These are phyloP conservation scores for Chrysanthemum seticuspe DNA, from an alignment of 129 eudicot genomes.

Conservation along the genomic window DNA sequence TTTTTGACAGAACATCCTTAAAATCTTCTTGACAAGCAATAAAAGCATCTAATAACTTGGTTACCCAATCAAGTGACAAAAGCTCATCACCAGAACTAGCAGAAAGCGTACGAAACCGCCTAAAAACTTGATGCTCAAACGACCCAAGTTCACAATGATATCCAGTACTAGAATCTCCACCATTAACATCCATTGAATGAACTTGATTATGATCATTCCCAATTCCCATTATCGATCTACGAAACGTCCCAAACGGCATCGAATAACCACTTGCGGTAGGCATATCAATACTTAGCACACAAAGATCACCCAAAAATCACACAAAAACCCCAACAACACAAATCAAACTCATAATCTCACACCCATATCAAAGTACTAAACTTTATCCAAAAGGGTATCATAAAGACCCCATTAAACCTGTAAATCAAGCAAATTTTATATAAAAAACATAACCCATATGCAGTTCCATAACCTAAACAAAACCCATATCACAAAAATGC, in stretches of 20 bases:
- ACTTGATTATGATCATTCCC: conserved; percentile 53
- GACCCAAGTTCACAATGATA: conserved; percentile 43
- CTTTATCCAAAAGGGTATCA: conserved; percentile 2
- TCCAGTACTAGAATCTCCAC: conserved; percentile 28
- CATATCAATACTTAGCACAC: conserved; percentile 31
- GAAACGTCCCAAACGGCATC: conserved; percentile 64
- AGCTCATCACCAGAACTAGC: conserved; percentile 51
- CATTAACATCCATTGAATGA: conserved; percentile 53
- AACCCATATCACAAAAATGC: neutral
- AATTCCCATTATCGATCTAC: conserved; percentile 55
- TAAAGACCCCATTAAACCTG: conserved; percentile 21
- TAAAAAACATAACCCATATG: conserved; percentile 29
- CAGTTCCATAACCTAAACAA: neutral
- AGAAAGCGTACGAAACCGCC: conserved; percentile 60
- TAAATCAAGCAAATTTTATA: conserved; percentile 22
- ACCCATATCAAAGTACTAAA: conserved; percentile 8
- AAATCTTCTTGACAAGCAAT: conserved; percentile 65
- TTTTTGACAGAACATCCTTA: conserved; percentile 37
- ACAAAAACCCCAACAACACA: conserved; percentile 5
- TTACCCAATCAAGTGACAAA: conserved; percentile 64
- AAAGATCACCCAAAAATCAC: neutral
- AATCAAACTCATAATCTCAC: conserved; percentile 19
- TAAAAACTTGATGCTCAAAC: conserved; percentile 50
- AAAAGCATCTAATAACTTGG: conserved; percentile 56
- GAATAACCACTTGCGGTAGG: conserved; percentile 51